These are phyloP conservation scores for Gastrodia elata DNA, from an alignment of 106 monocot genomes.

Conservation along the genomic window DNA sequence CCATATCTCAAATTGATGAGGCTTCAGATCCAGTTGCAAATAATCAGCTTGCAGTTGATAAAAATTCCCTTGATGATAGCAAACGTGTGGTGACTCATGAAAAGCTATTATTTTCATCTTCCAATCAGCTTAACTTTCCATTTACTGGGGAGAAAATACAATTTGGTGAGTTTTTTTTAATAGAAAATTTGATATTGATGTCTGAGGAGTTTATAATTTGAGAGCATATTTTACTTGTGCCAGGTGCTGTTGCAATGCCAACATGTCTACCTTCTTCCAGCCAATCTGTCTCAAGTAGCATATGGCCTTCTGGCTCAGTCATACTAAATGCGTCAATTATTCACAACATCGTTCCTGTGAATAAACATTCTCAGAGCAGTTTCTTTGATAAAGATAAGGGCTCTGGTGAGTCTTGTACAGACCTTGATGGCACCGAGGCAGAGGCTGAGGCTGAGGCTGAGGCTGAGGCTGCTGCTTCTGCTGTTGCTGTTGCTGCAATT, in stretches of 20 bases:
- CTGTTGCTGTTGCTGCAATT: constrained; percentile 94
- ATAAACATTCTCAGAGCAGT: constrained; percentile 16
- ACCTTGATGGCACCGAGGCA: constrained; percentile 65
- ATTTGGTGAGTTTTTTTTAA: constrained; percentile 58
- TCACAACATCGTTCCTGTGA: constrained; percentile 13
- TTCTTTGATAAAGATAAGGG: constrained; percentile 57
- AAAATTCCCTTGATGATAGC: constrained; percentile 24
- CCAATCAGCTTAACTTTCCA: constrained; percentile 55
- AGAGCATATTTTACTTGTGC: constrained; percentile 3
- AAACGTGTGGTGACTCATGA: constrained; percentile 29
- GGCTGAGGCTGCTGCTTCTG: constrained; percentile 98
- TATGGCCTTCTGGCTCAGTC: constrained; percentile 39
- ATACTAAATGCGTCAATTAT: constrained; percentile 29
- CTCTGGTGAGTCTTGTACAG: constrained; percentile 29
- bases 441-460: constrained; percentile 89
- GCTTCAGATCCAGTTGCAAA: constrained; percentile 52
- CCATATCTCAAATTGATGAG: constrained; percentile 77
- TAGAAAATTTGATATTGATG: not conserved
- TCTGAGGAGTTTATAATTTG: not conserved
- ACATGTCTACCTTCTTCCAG: constrained; percentile 38
- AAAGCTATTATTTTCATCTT: constrained; percentile 34
- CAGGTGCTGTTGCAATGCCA: constrained; percentile 76
- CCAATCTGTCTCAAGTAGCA: constrained; percentile 33
- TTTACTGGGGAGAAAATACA: constrained; percentile 86
- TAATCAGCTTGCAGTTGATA: constrained; percentile 30